phyloP scores from a whole-genome alignment of 1,284 basidiomycete genomes.

The Pyrrhoderma noxium region DNA sequence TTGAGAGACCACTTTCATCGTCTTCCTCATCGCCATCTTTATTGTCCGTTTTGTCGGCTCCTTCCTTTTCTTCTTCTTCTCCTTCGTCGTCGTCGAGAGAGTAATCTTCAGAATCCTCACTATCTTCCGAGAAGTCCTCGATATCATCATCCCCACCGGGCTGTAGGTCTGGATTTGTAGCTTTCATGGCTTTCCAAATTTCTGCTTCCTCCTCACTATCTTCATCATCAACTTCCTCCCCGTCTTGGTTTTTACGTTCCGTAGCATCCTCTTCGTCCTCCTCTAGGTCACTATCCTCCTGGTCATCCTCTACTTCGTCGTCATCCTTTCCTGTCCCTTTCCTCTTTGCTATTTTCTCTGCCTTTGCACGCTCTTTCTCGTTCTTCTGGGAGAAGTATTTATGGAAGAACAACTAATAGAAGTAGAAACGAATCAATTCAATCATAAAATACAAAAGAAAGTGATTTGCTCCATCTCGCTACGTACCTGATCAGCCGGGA shows the following conservation, averaged over 20 bases:
- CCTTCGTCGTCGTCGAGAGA: conserved; percentile 21
- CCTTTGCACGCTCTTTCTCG: conserved; percentile 42
- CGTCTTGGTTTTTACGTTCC: conserved; percentile 34
- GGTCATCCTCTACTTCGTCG: conserved; percentile 33
- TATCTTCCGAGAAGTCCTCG: conserved; percentile 23
- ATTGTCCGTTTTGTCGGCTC: conserved; percentile 27
- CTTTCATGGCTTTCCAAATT: conserved; percentile 89
- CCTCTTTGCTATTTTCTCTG: conserved; percentile 37
- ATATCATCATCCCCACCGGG: conserved; percentile 35
- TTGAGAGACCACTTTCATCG: conserved; percentile 36
- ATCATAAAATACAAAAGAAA: conserved; percentile 7
- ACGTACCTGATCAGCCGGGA: conserved; percentile 86
- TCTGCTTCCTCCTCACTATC: conserved; percentile 50
- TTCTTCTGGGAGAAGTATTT: conserved; percentile 60
- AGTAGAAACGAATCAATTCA: conserved; percentile 3
- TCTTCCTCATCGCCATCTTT: conserved; percentile 27
- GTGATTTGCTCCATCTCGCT: conserved; percentile 23
- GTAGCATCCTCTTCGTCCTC: conserved; percentile 29
- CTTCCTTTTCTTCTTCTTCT: conserved; percentile 31
- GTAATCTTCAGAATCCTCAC: conserved; percentile 28
- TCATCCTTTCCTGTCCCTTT: conserved; percentile 33
- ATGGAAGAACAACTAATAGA: conserved; percentile 60
- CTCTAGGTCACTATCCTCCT: conserved; percentile 29
- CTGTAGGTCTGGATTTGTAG: conserved; percentile 58
- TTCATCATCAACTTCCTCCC: conserved; percentile 26